phyloP scores from a whole-genome alignment of 2,329 filamentous ascomycete species.

The Phyllosticta citriasiana region DNA sequence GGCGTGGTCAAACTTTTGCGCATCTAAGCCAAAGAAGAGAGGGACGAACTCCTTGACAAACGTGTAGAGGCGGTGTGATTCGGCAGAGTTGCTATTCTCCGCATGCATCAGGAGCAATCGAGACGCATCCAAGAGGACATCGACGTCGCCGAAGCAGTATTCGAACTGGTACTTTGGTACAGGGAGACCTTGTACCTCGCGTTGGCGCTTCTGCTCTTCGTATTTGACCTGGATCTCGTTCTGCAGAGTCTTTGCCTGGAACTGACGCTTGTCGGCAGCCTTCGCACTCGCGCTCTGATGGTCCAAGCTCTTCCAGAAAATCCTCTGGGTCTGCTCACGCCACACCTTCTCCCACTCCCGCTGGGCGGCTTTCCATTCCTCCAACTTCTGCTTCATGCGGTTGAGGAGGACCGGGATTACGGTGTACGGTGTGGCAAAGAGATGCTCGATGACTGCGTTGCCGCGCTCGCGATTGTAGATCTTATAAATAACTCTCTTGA shows the following conservation, averaged over 20 bases:
- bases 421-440: conserved; percentile 73
- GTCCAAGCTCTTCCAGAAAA: conserved; percentile 92
- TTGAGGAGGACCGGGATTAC: conserved; percentile 84
- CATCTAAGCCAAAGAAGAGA: conserved; percentile 40
- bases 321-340: conserved; percentile 88
- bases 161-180: conserved; percentile 62
- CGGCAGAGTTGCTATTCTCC: conserved; percentile 32
- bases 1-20: conserved; percentile 53
- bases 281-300: conserved; percentile 92
- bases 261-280: conserved; percentile 79
- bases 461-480: conserved; percentile 83
- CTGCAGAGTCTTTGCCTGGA: conserved; percentile 81
- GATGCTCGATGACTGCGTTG: conserved; percentile 72
- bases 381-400: conserved; percentile 87
- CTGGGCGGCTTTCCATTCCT: conserved; percentile 94
- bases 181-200: conserved; percentile 49
- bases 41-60: conserved; percentile 42
- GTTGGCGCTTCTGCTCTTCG: conserved; percentile 74
- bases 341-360: conserved; percentile 99
- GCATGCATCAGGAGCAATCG: conserved; percentile 35
- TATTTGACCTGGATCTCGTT: conserved; percentile 87
- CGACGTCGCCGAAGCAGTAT: conserved; percentile 55
- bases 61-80: conserved; percentile 34
- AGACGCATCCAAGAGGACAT: conserved; percentile 43
- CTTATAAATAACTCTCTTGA: conserved; percentile 95